Percentiles rank a stretch among this genome's conserved stretches.
These are phyloP conservation scores for Globisporangium takayamanum DNA, from an alignment of 352 stramenopile genomes.

Conservation along the genomic window DNA sequence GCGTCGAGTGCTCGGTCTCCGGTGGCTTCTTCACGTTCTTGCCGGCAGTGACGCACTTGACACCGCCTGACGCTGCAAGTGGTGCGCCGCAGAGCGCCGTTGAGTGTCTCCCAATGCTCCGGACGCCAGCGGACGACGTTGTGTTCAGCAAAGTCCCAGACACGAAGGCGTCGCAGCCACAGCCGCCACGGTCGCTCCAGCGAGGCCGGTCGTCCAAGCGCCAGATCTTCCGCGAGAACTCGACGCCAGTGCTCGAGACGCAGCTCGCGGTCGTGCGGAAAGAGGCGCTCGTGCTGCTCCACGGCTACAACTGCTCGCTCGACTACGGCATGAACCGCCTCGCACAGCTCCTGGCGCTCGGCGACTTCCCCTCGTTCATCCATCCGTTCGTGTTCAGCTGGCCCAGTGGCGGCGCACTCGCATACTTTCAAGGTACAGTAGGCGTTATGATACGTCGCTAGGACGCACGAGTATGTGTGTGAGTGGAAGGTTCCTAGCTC, in stretches of 20 bases:
- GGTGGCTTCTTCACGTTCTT: slow-evolving; percentile 40
- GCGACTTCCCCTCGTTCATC: slow-evolving; percentile 57
- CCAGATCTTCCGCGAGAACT: slow-evolving; percentile 6
- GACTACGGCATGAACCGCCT: slow-evolving; percentile 58
- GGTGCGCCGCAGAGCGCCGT: slow-evolving; percentile 4
- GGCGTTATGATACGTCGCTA: no score
- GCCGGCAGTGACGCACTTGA: slow-evolving; percentile 20
- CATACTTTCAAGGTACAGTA: slow-evolving; percentile 44
- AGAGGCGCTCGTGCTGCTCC: slow-evolving; percentile 58
- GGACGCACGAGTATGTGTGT: neutral
- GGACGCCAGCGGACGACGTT: slow-evolving; percentile 16
- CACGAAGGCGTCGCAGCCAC: slow-evolving; percentile 4
- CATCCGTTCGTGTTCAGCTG: slow-evolving; percentile 75
- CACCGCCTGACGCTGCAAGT: slow-evolving; percentile 19
- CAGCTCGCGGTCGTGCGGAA: slow-evolving; percentile 12
- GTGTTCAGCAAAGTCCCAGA: slow-evolving; percentile 31
- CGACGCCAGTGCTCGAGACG: slow-evolving; percentile 11
- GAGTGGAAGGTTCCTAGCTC: no score
- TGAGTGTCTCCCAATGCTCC: slow-evolving; percentile 6
- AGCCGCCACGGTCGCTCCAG: neutral
- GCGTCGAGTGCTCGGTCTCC: slow-evolving; percentile 33
- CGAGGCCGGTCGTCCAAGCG: slow-evolving; percentile 16
- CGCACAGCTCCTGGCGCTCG: slow-evolving; percentile 51
- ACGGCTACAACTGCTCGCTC: slow-evolving; percentile 67
- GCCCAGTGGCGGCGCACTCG: slow-evolving; percentile 49